Conservation (phyloP, 179 eudicot species). For the Amaranthus tricolor region DNA sequence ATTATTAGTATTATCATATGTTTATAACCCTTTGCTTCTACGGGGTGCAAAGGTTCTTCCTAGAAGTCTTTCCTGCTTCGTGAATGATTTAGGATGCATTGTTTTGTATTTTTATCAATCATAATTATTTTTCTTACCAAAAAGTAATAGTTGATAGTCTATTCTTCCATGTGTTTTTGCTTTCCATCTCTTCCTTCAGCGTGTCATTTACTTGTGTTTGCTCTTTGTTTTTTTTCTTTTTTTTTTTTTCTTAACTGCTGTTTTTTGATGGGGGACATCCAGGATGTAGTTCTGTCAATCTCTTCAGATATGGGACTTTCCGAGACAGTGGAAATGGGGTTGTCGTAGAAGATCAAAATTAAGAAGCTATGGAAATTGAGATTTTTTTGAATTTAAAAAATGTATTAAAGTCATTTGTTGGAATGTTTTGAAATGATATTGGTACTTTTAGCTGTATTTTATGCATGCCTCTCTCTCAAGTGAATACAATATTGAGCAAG, state of each 20-base stretch:
- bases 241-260: neutral
- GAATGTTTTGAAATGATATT: neutral
- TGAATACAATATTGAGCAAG: conserved; percentile 39
- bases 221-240: neutral
- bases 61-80: no score
- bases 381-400: neutral
- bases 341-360: no score
- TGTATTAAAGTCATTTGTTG: conserved; percentile 5
- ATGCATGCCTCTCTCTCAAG: conserved; percentile 49
- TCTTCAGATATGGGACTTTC: neutral
- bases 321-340: neutral
- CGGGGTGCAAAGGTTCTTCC: no score
- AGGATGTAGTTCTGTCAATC: neutral
- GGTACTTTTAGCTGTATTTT: neutral
- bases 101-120: no score
- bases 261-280: neutral
- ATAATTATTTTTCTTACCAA: no score
- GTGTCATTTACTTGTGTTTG: no score
- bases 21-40: no score
- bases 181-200: no score
- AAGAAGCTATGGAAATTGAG: neutral
- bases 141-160: no score
- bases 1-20: no score
- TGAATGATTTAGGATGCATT: no score
- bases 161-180: no score